Evolutionary conservation across 345 rosid species (phyloP).

Genomic region (Cardamine resedifolia): DNA sequence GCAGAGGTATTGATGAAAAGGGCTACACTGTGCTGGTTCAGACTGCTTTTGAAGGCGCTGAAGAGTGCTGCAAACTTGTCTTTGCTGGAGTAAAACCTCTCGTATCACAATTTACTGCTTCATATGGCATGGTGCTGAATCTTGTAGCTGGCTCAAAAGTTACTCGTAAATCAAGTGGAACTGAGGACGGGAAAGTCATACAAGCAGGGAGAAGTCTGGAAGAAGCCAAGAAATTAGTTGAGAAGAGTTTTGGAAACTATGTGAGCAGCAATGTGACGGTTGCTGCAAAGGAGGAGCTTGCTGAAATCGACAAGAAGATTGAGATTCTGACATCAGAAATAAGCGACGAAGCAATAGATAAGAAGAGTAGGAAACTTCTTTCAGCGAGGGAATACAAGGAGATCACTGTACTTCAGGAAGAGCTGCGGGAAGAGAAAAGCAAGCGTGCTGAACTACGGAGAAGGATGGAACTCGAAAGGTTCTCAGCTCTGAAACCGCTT

Average conservation of each 20-base stretch:
- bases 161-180: constrained; percentile 56
- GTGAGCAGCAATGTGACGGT: constrained; percentile 90
- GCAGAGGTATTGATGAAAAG: constrained; percentile 84
- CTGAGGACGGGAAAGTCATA: constrained; percentile 47
- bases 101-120: constrained; percentile 93
- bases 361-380: constrained; percentile 68
- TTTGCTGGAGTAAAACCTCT: constrained; percentile 91
- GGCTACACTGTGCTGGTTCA: constrained; percentile 88
- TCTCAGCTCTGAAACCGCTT: constrained; percentile 65
- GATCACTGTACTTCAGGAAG: constrained; percentile 70
- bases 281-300: constrained; percentile 89
- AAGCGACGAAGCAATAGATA: constrained; percentile 79
- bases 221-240: constrained; percentile 92
- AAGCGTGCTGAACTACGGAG: constrained; percentile 61
- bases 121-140: constrained; percentile 97
- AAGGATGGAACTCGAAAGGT: constrained; percentile 61
- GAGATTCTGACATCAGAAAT: constrained; percentile 64
- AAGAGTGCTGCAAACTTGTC: constrained; percentile 84
- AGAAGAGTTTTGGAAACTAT: constrained; percentile 93
- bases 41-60: constrained; percentile 87
- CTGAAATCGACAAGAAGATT: constrained; percentile 68
- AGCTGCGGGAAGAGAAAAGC: constrained; percentile 66
- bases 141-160: constrained; percentile 81
- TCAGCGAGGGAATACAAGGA: constrained; percentile 67
- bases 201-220: constrained; percentile 80